These are phyloP conservation scores for Melaleuca quinquenervia DNA, from an alignment of 345 rosid genomes.

Conservation along the genomic window DNA sequence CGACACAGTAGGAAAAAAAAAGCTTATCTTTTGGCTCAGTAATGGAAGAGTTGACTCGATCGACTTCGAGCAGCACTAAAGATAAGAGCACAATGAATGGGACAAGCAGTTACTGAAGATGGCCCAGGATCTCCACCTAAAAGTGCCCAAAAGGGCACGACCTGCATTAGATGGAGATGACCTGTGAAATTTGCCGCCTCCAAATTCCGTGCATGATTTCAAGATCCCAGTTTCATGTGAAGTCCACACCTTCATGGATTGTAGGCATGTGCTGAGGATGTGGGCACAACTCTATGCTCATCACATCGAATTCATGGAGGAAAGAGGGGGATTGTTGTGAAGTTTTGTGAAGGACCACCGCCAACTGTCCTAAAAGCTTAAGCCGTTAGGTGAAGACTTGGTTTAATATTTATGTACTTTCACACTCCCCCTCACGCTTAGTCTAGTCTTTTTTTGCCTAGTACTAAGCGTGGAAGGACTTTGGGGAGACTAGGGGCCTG, in stretches of 20 bases:
- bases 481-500: no score
- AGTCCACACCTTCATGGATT: background rate
- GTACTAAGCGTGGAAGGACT: no score
- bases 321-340: background rate
- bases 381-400: no score
- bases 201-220: background rate
- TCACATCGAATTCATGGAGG: background rate
- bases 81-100: background rate
- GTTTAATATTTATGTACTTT: no score
- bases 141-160: background rate
- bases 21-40: background rate
- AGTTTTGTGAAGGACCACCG: no score
- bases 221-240: background rate
- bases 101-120: background rate
- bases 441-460: no score
- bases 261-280: background rate
- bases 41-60: background rate
- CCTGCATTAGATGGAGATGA: background rate
- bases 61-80: background rate
- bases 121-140: background rate
- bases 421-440: no score
- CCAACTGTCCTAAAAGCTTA: no score
- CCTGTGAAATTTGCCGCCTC: background rate
- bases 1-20: background rate
- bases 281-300: background rate